A percentile compares a stretch with the other conserved stretches of the same genome.
Evolutionary conservation across 2,329 filamentous ascomycete species (phyloP).

Genomic region (Pseudophaeomoniella oleicola): DNA sequence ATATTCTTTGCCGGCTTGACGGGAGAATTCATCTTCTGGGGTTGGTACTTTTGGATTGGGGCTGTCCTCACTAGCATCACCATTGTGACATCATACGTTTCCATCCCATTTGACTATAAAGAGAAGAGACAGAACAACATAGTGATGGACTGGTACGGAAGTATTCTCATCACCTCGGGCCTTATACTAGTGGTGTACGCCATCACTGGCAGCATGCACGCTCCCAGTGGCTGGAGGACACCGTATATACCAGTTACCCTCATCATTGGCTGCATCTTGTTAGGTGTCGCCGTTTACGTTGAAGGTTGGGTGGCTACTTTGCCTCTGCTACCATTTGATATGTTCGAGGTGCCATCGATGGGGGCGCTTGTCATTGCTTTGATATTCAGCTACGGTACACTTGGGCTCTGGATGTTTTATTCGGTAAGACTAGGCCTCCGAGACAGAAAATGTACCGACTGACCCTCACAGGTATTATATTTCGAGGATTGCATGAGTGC

Average conservation of each 20-base stretch:
- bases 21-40: slow-evolving; percentile 39
- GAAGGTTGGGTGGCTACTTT: slow-evolving; percentile 54
- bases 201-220: slow-evolving; percentile 56
- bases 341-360: slow-evolving; percentile 58
- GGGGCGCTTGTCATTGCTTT: slow-evolving; percentile 43
- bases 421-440: no score
- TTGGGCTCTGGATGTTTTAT: slow-evolving; percentile 56
- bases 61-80: slow-evolving; percentile 35
- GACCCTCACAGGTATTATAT: no score
- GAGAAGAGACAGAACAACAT: slow-evolving; percentile 21
- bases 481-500: slow-evolving; percentile 38
- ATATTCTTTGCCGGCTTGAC: slow-evolving; percentile 50
- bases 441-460: no score
- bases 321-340: slow-evolving; percentile 52
- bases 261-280: slow-evolving; percentile 43
- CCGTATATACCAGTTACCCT: slow-evolving; percentile 56
- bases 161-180: slow-evolving; percentile 44
- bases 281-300: slow-evolving; percentile 49
- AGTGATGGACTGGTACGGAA: slow-evolving; percentile 56
- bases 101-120: slow-evolving; percentile 33
- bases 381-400: slow-evolving; percentile 51
- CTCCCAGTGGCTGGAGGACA: slow-evolving; percentile 52
- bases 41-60: slow-evolving; percentile 55
- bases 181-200: slow-evolving; percentile 57
- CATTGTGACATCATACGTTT: slow-evolving; percentile 25